These are phyloP conservation scores for Dipodascopsis uninucleata DNA, from an alignment of 805 yeast genomes.

Conservation along the genomic window DNA sequence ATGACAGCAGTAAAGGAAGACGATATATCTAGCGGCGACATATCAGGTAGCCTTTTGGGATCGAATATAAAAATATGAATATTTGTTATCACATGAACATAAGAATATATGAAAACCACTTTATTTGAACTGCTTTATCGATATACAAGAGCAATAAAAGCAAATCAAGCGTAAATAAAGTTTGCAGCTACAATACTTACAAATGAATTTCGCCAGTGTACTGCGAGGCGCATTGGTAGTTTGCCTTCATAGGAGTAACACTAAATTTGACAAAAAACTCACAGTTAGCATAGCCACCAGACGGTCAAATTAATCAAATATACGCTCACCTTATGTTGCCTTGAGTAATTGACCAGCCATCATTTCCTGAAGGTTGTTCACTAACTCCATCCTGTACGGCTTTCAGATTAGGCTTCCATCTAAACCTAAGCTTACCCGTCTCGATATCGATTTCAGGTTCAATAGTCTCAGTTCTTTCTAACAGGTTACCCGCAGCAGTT, in stretches of 20 bases:
- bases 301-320: not conserved
- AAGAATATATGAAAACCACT: slow-evolving; percentile 4
- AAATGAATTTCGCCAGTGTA: slow-evolving; percentile 54
- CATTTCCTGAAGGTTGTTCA: slow-evolving; percentile 49
- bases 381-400: slow-evolving; percentile 55
- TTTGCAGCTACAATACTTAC: slow-evolving; percentile 36
- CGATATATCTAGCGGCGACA: not conserved
- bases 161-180: slow-evolving; percentile 1
- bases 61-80: not conserved
- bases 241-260: slow-evolving; percentile 70
- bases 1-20: slow-evolving; percentile 29
- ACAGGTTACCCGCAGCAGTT: slow-evolving; percentile 12
- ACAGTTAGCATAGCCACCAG: not conserved
- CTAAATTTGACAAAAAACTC: slow-evolving; percentile 31
- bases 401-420: slow-evolving; percentile 82
- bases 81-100: not conserved
- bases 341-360: slow-evolving; percentile 64
- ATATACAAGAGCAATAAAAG: no score
- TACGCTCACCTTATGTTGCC: slow-evolving; percentile 52
- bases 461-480: slow-evolving; percentile 17
- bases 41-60: not conserved
- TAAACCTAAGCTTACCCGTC: slow-evolving; percentile 45
- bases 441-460: slow-evolving; percentile 50
- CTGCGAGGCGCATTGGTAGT: slow-evolving; percentile 53
- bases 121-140: slow-evolving; percentile 1